A percentile compares a stretch with the other conserved stretches of the same genome.
Conservation (phyloP, 768 basidiomycete genomes). For the Boletus reticulatus region DNA sequence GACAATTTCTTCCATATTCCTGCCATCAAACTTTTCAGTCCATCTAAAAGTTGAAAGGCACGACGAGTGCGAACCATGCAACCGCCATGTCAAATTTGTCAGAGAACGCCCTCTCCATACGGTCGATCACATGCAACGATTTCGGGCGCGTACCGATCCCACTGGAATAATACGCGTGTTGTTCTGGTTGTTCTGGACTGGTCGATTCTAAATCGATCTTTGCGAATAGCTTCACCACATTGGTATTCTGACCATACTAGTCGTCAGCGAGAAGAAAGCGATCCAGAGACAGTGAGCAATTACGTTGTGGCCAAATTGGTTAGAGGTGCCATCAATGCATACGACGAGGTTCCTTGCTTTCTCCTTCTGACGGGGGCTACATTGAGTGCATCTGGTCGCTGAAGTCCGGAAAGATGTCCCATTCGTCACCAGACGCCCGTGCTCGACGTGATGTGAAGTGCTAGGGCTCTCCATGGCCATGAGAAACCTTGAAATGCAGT, state of each 20-base stretch:
- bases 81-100: conserved; percentile 37
- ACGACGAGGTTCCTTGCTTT: conserved; percentile 21
- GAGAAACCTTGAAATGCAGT: not conserved
- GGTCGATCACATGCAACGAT: conserved; percentile 24
- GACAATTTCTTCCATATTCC: conserved; percentile 37
- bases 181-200: conserved; percentile 24
- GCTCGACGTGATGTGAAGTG: not conserved
- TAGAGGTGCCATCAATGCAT: conserved; percentile 26
- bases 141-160: conserved; percentile 37
- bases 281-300: not conserved
- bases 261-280: conserved; percentile 1
- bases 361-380: conserved; percentile 9
- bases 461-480: not conserved
- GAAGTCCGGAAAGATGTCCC: not conserved
- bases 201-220: conserved; percentile 22
- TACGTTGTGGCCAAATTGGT: conserved; percentile 22
- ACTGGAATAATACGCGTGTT: conserved; percentile 37
- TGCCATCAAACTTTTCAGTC: not conserved
- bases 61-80: conserved; percentile 32
- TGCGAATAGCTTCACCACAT: conserved; percentile 37
- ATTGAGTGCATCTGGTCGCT: conserved; percentile 9
- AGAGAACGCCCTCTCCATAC: conserved; percentile 12
- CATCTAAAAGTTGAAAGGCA: not conserved
- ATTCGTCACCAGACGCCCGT: not conserved
- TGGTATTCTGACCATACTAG: conserved; percentile 34